Percentiles rank a stretch among this genome's conserved stretches.
Evolutionary conservation across 148 eudicot genomes (phyloP).

Genomic region (Rheum nobile): DNA sequence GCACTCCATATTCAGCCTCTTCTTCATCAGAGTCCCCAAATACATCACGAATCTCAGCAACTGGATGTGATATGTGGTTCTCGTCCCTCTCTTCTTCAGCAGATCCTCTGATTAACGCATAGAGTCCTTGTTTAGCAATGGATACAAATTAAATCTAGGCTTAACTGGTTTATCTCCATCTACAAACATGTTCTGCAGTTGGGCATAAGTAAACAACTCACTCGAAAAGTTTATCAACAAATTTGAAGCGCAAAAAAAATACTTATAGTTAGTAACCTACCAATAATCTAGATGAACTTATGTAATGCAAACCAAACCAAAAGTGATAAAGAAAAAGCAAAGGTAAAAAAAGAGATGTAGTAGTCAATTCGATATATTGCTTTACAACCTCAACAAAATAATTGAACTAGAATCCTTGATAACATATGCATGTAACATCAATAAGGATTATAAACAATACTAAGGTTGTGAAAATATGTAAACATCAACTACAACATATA

Average conservation of each 20-base stretch:
- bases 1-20: conserved; percentile 59
- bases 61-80: conserved; percentile 42
- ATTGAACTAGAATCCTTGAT: neutral
- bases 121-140: neutral
- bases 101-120: conserved; percentile 31
- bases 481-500: no score
- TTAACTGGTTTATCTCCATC: neutral
- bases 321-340: neutral
- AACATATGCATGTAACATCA: neutral
- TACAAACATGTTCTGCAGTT: neutral
- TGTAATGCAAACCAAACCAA: neutral
- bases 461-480: neutral
- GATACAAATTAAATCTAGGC: neutral
- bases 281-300: neutral
- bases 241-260: neutral
- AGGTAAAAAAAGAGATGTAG: neutral
- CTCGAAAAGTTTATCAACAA: neutral
- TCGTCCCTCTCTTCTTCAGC: conserved; percentile 71
- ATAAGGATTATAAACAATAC: neutral
- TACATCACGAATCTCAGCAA: conserved; percentile 88
- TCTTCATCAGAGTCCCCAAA: conserved; percentile 99
- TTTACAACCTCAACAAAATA: neutral
- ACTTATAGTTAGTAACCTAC: neutral
- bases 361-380: neutral
- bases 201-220: neutral